phyloP scores from a whole-genome alignment of 495 filamentous ascomycete species.

The Xylaria castorea region DNA sequence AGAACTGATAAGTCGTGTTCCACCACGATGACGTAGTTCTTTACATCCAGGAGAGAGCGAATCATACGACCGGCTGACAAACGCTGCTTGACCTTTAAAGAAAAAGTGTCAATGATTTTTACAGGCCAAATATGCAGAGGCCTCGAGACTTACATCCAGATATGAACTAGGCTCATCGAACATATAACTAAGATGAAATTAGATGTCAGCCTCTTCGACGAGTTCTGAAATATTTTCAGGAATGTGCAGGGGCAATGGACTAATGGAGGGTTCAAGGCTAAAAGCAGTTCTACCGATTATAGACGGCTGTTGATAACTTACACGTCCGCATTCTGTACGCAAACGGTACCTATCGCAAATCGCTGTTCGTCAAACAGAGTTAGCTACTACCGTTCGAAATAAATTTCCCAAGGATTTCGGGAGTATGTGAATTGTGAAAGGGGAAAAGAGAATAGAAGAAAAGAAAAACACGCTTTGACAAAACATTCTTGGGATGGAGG shows the following conservation, averaged over 20 bases:
- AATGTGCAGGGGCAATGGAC: neutral
- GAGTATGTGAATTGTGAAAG: too few species aligned
- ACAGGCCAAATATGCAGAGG: neutral
- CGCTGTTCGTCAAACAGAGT: slow-evolving; percentile 61
- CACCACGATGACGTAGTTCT: slow-evolving; percentile 97
- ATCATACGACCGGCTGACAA: slow-evolving; percentile 90
- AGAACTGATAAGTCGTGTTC: slow-evolving; percentile 98
- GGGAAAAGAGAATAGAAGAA: neutral
- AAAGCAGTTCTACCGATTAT: neutral
- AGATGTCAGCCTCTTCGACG: slow-evolving; percentile 41
- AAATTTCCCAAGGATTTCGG: neutral
- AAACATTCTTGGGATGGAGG: neutral
- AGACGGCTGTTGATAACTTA: slow-evolving; percentile 38
- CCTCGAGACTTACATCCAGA: slow-evolving; percentile 64
- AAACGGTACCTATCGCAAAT: slow-evolving; percentile 94
- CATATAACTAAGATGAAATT: slow-evolving; percentile 65
- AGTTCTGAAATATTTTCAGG: neutral
- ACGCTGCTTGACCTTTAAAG: slow-evolving; percentile 81
- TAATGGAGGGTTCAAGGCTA: neutral
- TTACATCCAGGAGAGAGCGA: slow-evolving; percentile 81
- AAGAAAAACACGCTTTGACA: neutral
- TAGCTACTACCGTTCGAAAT: neutral
- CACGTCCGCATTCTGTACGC: slow-evolving; percentile 96
- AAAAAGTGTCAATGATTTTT: slow-evolving; percentile 8
- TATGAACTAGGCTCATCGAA: slow-evolving; percentile 99